Percentiles rank a stretch among this genome's conserved stretches.
Evolutionary conservation across 169 alveolate species (phyloP).

Genomic region (Perkinsus chesapeaki): DNA sequence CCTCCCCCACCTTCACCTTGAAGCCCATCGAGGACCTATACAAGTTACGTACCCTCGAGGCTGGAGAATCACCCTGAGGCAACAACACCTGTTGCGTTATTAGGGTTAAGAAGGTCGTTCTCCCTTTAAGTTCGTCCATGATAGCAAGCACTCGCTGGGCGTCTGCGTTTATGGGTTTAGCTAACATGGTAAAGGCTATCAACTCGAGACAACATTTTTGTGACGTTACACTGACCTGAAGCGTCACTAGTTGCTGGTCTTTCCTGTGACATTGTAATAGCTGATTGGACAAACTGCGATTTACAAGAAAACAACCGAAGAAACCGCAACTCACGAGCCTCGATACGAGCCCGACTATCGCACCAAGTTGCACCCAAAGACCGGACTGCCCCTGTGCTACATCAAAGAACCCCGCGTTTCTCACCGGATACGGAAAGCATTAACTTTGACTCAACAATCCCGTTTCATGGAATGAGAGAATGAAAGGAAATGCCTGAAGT

Average conservation of each 20-base stretch:
- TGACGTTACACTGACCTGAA: not conserved
- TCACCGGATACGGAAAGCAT: too few species aligned
- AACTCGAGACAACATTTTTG: not conserved
- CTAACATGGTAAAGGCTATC: not conserved
- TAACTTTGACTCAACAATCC: too few species aligned
- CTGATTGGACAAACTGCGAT: too few species aligned
- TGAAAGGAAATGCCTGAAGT: too few species aligned
- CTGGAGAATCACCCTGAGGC: not conserved
- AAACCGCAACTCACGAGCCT: too few species aligned
- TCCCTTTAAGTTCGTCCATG: slow-evolving; percentile 1
- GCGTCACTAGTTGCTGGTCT: not conserved
- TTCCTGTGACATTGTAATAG: not conserved
- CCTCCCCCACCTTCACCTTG: not conserved
- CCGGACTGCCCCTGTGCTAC: too few species aligned
- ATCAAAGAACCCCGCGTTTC: too few species aligned
- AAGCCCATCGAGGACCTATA: not conserved
- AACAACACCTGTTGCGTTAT: not conserved
- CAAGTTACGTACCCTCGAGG: not conserved
- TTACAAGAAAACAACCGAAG: too few species aligned
- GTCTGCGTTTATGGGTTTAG: slow-evolving; percentile 6
- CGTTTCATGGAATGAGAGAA: too few species aligned
- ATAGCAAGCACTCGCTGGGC: slow-evolving; percentile 10
- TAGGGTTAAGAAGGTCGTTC: not conserved
- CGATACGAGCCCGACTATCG: too few species aligned
- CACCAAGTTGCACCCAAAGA: too few species aligned